Evolutionary conservation across 192 early-diverging fungal species (phyloP), one percentile per base, ranked within the genome.

Genomic region (Linnemannia elongata): DNA sequence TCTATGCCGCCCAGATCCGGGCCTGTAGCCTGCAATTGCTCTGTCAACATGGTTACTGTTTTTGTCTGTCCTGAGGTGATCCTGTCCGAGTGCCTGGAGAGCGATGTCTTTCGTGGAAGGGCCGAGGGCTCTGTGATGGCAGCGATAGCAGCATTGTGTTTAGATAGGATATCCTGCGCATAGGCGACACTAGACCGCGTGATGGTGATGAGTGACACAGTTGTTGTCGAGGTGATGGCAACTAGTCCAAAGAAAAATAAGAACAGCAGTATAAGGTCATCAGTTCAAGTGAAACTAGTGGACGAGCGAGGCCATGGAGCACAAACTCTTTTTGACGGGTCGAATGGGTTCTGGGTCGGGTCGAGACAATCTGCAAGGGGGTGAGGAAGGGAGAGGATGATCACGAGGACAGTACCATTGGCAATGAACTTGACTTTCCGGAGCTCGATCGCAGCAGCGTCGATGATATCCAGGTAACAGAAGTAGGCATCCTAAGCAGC

Each of bases 361-460:
- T 69, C 80, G 30, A 49, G 57, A 74, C 69, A 73, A 38, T 42
- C 52, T 42, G 9, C 27, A 76, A 73, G 13, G 72, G 55, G 75
- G 22, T 4, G 63, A 42, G 49, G 72, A 41, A 33, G 35, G 41
- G 10, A 45, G 54, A 52, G 41, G 42, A 75, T 22, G 45, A 6
- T 33, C 33, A 57, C 55, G 47, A 78, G 72, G 30, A 47, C 88
- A 89, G 86, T 85, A 93, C 92, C 88, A 78, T 92, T 88, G 88
- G 90, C 90, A 74, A 93, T 87, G 76, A 93, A 93, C 80, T 91
- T 92, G 72, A 91, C 89, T 71, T 88, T 90, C 44, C 89, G 77
- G 18, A 93, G 80, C 42, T 91, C 83, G 47, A 88, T 77, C 7
- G 91, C 66, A 13, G 91, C 83, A 15, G 81, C 71, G 69, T 92